Evolutionary conservation across 2,329 filamentous ascomycete genomes (phyloP), one percentile per base, ranked within the genome.

Genomic region (Colletotrichum brevisporum): DNA sequence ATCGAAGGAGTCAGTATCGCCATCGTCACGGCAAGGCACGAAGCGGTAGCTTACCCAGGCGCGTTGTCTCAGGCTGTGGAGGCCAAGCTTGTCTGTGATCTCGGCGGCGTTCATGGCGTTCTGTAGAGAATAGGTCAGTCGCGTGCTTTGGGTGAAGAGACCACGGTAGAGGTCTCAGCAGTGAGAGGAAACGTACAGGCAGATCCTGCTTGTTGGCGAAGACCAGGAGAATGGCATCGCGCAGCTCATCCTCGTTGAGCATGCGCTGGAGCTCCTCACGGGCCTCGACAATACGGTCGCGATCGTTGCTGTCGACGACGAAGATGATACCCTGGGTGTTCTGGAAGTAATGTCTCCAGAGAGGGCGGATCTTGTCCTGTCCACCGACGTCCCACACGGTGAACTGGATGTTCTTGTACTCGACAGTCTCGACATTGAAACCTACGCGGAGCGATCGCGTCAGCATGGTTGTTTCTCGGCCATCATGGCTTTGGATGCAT

Each of bases 121-220:
- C 95, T 97, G 54, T 65, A 8, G 24, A 45, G 13, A 12, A 61
- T 9, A 61, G 18, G 58, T 71, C 39, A 71, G 67, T 54, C n/a
- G 41, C 55, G 47, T 61, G 53, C 16, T 58, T 61, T 45, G 10
- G 15, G 15, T 10, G 24, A 51, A 31, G 39, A 15, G 16, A 15
- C 13, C 18, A 41, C 10, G 31, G 2, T 31, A n/a, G 18, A 24
- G 64, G 27, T 58, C 13, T 39, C 50, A 16, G n/a, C 5, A 24
- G 16, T 10, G 26, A 13, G 45, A 16, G 50, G 45, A n/a, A 70
- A 89, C 94, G 83, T 88, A 98, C 96, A 77, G 92, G 92, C 84
- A 98, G 87, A 95, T 99, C 96, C 89, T 99, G 96, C 90, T 99
- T 99, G 91, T 99, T 99, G 85, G 96, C 96, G 80, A 99, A 99